Evolutionary conservation across 257 asterid genomes (phyloP).

Genomic region (Cynanchum wilfordii): DNA sequence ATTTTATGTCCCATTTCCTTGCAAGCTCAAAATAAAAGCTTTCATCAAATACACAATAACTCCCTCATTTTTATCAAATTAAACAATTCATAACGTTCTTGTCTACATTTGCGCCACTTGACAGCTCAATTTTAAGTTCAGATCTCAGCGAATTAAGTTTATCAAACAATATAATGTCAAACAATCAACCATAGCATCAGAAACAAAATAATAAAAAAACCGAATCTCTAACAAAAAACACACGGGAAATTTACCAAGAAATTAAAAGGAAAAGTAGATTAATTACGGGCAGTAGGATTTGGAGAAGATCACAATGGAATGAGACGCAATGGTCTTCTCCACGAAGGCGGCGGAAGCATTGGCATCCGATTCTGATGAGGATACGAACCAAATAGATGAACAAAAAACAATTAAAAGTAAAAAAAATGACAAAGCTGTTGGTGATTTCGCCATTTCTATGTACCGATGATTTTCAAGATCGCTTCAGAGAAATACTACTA

Average conservation of each 20-base stretch:
- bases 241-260: not conserved
- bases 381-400: not conserved
- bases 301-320: conserved; percentile 75
- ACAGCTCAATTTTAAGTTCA: not conserved
- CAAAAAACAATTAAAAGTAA: conserved; percentile 2
- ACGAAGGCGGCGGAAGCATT: conserved; percentile 37
- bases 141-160: not conserved
- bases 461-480: not conserved
- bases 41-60: not conserved
- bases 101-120: not conserved
- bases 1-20: not conserved
- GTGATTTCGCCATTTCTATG: conserved; percentile 22
- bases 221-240: not conserved
- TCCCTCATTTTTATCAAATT: not conserved
- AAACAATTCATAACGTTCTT: not conserved
- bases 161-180: not conserved
- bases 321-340: conserved; percentile 59
- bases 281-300: conserved; percentile 89
- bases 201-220: not conserved
- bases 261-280: not conserved
- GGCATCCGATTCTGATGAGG: conserved; percentile 15
- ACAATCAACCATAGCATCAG: not conserved
- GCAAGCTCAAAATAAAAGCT: not conserved
- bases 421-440: not conserved
- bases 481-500: not conserved